Base-by-base conservation (phyloP, 768 basidiomycete genomes). In the Collybiopsis confluens region DNA sequence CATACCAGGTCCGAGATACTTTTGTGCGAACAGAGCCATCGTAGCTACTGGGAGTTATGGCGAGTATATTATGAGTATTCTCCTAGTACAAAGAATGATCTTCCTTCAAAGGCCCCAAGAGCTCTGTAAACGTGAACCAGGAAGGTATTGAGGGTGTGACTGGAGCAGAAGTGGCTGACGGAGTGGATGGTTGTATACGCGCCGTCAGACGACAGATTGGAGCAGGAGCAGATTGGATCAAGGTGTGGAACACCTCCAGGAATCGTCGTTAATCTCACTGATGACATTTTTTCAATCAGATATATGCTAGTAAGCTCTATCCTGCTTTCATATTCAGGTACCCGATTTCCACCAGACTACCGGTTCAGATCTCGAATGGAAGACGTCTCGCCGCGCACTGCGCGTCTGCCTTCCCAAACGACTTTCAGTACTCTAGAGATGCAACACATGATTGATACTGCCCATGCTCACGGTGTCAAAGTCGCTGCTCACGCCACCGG, bases 171-270 rank as follows among this genome's bases (percentile, higher is more conserved):
- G 73, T 74, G 3, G 83, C 76, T 1, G 83, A 86, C 57, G 85
- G 84, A 1, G 65, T 73, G 21, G 77, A 76, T 28, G 80, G 72
- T 30, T 82, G 84, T 59, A 62, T 77, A 37, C 73, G 72, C 55
- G 82, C 77, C 11, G 80, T 84, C 4, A 71, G 83, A 24, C 73
- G 72, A 54, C 85, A 86, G 58, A 74, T 86, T 52, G 83, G 83
- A 27, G 77, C 80, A 11, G 83, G 83, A 6, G 79, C 84, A 3
- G 85, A 86, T 65, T 83, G 79, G 80, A 82, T 87, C 58, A 85
- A 86, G 75, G 79, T 80, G 55, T 21, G 62, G 59, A 4, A 40
- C 21, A 37, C 45, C 43, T 51, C 15, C 36, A 13, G 43, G 13
- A 28, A 26, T 53, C 23, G 16, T 28, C 20, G n/a, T 54, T 58